Evolutionary conservation across 208 protist genomes (phyloP), one percentile per base, ranked within the genome.

Genomic region (Naegleria gruberi): DNA sequence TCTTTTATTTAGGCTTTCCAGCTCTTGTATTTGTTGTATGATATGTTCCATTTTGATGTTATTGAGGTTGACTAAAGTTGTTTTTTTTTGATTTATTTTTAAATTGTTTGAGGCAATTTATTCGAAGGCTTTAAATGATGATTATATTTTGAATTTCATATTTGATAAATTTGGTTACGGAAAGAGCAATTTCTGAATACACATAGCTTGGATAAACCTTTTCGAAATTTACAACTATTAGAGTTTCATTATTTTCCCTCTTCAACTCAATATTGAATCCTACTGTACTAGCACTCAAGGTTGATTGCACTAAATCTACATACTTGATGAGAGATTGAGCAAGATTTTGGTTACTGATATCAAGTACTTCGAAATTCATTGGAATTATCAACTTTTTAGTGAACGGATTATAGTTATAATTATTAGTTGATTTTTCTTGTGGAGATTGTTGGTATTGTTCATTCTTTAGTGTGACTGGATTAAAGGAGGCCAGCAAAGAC

Each of bases 341-440:
- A 7, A 86, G 41, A 82, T 82, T 82, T 41, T 82, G 74, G 37
- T 82, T 82, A 30, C 40, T 82, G 34, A 82, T 82, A 42, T 82
- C 74, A 34, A 82, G 26, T 40, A 82, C 40, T 41, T 82, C 74
- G 23, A 43, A 15, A 42, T 82, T 42, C 17, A 10, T 82, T 82
- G 74, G 74, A 43, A 82, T 17, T 34, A 41, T 42, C 30, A 82
- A 82, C 40, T 34, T 82, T 43, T 30, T 82, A 1, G 34, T 82
- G 30, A 42, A 34, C 10, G 74, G 74, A 43, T 82, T 34, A 6
- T 17, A 34, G 34, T 19, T 65, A 10, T 30, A 3, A 23, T 65
- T 65, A 65, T 8, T 4, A 8, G 5, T 82, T 10, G 74, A 42
- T 65, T 10, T 26, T 8, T 43, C 74, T 82, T 34, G 74, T 41